A percentile compares a stretch with the other conserved stretches of the same genome.
Evolutionary conservation across 495 filamentous ascomycete genomes (phyloP).

Genomic region (Echria macrotheca): DNA sequence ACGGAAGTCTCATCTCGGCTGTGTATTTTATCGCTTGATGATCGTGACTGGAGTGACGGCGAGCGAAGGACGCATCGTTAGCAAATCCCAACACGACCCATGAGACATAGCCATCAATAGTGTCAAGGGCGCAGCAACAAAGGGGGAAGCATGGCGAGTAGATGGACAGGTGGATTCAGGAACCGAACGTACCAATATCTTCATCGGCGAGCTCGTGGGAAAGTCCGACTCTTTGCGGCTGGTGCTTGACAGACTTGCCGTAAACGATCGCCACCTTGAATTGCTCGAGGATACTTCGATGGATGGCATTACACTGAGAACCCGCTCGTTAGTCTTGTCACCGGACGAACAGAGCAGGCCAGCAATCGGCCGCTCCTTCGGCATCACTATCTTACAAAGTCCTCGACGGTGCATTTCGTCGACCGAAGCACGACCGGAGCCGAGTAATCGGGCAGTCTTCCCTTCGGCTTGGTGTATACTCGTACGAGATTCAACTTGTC

Average conservation of each 20-base stretch:
- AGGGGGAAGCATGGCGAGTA: not conserved
- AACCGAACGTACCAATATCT: constrained; percentile 76
- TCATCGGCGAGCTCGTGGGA: constrained; percentile 90
- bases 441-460: constrained; percentile 86
- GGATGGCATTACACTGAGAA: constrained; percentile 86
- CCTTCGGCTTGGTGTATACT: constrained; percentile 98
- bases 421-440: constrained; percentile 84
- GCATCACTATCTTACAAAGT: constrained; percentile 62
- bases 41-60: constrained; percentile 66
- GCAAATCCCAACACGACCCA: not conserved
- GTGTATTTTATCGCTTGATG: constrained; percentile 74
- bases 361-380: no score
- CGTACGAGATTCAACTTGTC: constrained; percentile 85
- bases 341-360: no score
- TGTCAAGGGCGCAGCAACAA: not conserved
- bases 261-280: constrained; percentile 96
- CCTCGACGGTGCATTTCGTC: constrained; percentile 81
- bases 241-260: constrained; percentile 96
- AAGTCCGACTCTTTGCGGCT: constrained; percentile 92
- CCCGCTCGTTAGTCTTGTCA: constrained; percentile 13
- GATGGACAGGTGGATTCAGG: constrained; percentile 12
- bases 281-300: constrained; percentile 90
- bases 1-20: not conserved
- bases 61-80: constrained; percentile 23
- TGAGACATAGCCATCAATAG: not conserved